phyloP scores from a whole-genome alignment of 352 stramenopile genomes.

The Pythium periplocum region DNA sequence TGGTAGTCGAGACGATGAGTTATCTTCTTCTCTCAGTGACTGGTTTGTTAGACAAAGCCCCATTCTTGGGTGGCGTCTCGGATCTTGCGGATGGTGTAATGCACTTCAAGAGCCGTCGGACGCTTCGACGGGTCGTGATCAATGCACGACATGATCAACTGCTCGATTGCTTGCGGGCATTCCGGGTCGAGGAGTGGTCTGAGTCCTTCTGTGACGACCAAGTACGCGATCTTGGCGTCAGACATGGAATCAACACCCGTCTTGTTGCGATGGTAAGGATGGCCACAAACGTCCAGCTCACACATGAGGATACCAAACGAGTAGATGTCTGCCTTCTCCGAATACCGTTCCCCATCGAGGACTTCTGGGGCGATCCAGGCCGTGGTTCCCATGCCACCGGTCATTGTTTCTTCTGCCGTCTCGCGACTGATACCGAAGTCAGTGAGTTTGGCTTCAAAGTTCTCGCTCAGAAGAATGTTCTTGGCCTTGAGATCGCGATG shows the following conservation, averaged over 20 bases:
- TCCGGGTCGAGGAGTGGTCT: slow-evolving; percentile 4
- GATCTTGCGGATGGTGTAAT: background rate
- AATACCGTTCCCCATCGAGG: slow-evolving; percentile 39
- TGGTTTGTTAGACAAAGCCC: too few species aligned
- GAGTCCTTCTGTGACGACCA: background rate
- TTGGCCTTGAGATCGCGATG: slow-evolving; percentile 56
- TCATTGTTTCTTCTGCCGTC: slow-evolving; percentile 23
- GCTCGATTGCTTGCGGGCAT: slow-evolving; percentile 1
- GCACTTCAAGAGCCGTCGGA: slow-evolving; percentile 4
- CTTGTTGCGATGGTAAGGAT: slow-evolving; percentile 22
- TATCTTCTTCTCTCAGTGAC: too few species aligned
- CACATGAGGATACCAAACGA: slow-evolving; percentile 50
- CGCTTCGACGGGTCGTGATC: background rate
- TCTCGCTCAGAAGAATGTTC: slow-evolving; percentile 45
- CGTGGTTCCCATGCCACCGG: slow-evolving; percentile 48
- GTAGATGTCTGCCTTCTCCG: slow-evolving; percentile 48
- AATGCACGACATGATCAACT: slow-evolving; percentile 3
- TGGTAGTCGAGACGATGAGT: too few species aligned
- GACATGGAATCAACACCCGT: slow-evolving; percentile 7
- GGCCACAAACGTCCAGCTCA: slow-evolving; percentile 42
- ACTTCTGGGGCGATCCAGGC: slow-evolving; percentile 55
- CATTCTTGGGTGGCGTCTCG: too few species aligned
- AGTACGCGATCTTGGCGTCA: slow-evolving; percentile 6
- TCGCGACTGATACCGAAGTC: slow-evolving; percentile 31
- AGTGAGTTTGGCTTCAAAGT: slow-evolving; percentile 19